These are phyloP conservation scores for Eucalyptus camaldulensis DNA, from an alignment of 345 rosid genomes.

Conservation along the genomic window DNA sequence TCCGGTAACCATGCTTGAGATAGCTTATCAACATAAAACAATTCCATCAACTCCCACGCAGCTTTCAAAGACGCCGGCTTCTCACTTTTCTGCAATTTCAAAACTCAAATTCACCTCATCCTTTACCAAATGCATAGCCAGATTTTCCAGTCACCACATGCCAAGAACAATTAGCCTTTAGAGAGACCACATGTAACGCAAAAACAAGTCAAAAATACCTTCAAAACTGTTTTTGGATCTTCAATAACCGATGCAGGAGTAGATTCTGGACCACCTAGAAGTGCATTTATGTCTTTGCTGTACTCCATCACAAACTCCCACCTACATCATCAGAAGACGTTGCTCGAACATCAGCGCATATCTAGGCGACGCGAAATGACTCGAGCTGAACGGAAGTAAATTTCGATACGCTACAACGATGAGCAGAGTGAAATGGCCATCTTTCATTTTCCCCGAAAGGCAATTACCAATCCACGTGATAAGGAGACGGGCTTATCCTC, in stretches of 20 bases:
- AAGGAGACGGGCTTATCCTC: conserved; percentile 42
- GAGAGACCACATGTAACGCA: neutral
- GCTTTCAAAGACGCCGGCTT: conserved; percentile 69
- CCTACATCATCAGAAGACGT: conserved; percentile 21
- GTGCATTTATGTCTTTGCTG: conserved; percentile 61
- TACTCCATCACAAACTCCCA: conserved; percentile 89
- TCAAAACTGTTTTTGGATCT: conserved; percentile 43
- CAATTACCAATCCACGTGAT: conserved; percentile 56
- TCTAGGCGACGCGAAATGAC: neutral
- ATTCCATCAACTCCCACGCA: conserved; percentile 96
- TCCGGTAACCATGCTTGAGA: conserved; percentile 81
- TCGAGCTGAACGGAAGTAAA: neutral
- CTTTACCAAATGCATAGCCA: neutral
- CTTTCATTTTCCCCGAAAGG: neutral
- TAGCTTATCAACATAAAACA: conserved; percentile 65
- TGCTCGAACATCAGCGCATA: neutral
- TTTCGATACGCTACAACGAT: neutral
- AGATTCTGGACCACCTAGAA: conserved; percentile 41
- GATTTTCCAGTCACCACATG: neutral
- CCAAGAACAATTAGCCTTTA: neutral
- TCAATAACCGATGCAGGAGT: conserved; percentile 27
- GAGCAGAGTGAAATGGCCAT: neutral
- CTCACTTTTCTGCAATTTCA: conserved; percentile 28
- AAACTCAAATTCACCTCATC: neutral
- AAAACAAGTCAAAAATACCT: conserved; percentile 16